Evolutionary conservation across 495 filamentous ascomycete genomes (phyloP), one percentile per base, ranked within the genome.

Genomic region (Hamigera avellanea): DNA sequence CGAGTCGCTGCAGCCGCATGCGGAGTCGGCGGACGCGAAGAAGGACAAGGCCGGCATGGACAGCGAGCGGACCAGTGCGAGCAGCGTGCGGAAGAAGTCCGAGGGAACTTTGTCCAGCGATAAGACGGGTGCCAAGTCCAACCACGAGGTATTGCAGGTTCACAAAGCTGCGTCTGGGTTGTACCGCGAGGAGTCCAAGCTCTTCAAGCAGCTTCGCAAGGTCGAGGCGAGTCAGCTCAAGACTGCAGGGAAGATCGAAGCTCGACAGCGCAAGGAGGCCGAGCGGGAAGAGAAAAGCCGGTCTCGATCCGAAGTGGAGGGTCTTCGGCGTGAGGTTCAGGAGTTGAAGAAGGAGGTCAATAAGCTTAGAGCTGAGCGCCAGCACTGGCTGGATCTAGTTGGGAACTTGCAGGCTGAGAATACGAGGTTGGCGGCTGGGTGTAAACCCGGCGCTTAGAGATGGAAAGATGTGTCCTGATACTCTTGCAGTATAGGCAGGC

Each of bases 371-470:
- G 66, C 59, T 41, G 72, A 86, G 59, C 64, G 75, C 16, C 66
- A 82, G 40, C 70, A 79, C 17, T 60, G 83, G 43, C 62, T 65
- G 19, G 71, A 75, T 42, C 62, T 78, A 50, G 69, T 85, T 19
- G 63, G 72, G 8, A 66, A 73, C 32, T 49, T 86, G 46, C 81
- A 86, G 58, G 56, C 53, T 23, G 76, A 83, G 69, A 83, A 85
- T 49, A 61, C 56, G 7, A 58, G 39, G 36, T 37, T 71, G 37
- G 50, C 21, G 9, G 21, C 21, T 4, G 21, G 21, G n/a, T n/a
- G n/a, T n/a, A n/a, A n/a, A n/a, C n/a, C n/a, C n/a, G n/a, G n/a
- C n/a, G n/a, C n/a, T n/a, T n/a, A n/a, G n/a, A n/a, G n/a, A n/a
- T n/a, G n/a, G 9, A 23, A 23, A 9, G 21, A 23, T 23, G 21